Percentiles rank a stretch among this genome's conserved stretches.
These are phyloP conservation scores for Glycine latifolia DNA, from an alignment of 306 rosid species.

Conservation along the genomic window DNA sequence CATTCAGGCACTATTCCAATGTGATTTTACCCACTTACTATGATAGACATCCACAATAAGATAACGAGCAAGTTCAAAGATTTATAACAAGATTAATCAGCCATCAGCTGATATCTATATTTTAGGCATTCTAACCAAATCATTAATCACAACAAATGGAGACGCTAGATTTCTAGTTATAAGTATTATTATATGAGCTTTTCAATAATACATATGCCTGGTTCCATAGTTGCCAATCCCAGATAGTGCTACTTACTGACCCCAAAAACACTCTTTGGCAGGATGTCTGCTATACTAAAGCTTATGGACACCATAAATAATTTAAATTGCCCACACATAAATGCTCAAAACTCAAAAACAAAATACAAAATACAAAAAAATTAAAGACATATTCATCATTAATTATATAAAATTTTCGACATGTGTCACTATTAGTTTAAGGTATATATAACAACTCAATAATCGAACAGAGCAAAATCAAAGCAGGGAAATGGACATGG, in stretches of 20 bases:
- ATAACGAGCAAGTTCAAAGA: not conserved
- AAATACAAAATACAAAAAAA: no score
- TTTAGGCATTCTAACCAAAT: not conserved
- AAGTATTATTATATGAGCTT: not conserved
- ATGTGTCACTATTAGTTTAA: not conserved
- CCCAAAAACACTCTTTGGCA: not conserved
- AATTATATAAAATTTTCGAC: not conserved
- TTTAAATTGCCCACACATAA: not conserved
- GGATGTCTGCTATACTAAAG: not conserved
- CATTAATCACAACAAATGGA: not conserved
- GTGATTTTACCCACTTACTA: not conserved
- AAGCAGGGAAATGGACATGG: not conserved
- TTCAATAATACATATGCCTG: not conserved
- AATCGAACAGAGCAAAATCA: not conserved
- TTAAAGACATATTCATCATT: not conserved
- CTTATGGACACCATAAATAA: not conserved
- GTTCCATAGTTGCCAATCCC: not conserved
- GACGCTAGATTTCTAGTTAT: not conserved
- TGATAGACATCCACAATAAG: not conserved
- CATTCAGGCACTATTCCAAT: not conserved
- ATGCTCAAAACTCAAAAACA: not conserved
- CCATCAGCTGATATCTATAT: not conserved
- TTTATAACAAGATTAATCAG: not conserved
- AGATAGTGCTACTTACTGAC: not conserved
- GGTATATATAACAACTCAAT: not conserved